Conservation (phyloP, 345 rosid genomes). For the Aquilaria sinensis region DNA sequence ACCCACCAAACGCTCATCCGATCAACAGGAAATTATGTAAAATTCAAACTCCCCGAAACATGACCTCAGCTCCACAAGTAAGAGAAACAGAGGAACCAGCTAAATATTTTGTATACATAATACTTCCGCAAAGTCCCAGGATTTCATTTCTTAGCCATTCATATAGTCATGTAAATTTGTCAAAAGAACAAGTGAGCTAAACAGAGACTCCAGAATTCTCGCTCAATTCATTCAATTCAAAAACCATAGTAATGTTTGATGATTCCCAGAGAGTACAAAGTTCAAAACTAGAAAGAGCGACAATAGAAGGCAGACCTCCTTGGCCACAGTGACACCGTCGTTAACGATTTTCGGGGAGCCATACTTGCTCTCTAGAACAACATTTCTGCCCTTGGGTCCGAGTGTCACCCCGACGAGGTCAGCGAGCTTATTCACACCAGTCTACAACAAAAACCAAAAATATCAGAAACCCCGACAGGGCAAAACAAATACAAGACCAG, state of each 20-base stretch:
- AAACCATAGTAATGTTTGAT: too few relatives aligned
- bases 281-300: too few relatives aligned
- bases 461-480: constrained; percentile 2
- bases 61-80: too few relatives aligned
- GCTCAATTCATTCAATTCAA: too few relatives aligned
- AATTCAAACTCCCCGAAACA: not conserved
- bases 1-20: not conserved
- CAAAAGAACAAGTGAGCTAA: not conserved
- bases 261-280: too few relatives aligned
- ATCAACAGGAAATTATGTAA: not conserved
- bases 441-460: constrained; percentile 31
- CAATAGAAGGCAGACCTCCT: constrained; percentile 49
- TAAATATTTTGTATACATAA: too few relatives aligned
- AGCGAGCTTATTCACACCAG: constrained; percentile 97
- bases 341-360: constrained; percentile 97
- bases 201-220: not conserved
- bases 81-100: too few relatives aligned
- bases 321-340: constrained; percentile 97
- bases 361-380: constrained; percentile 97
- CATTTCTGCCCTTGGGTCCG: constrained; percentile 96
- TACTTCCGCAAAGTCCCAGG: too few relatives aligned
- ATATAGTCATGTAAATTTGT: not conserved
- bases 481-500: not conserved
- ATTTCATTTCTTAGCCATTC: too few relatives aligned
- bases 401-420: constrained; percentile 96